phyloP scores from a whole-genome alignment of 768 basidiomycete species.

The Trametes punicea region DNA sequence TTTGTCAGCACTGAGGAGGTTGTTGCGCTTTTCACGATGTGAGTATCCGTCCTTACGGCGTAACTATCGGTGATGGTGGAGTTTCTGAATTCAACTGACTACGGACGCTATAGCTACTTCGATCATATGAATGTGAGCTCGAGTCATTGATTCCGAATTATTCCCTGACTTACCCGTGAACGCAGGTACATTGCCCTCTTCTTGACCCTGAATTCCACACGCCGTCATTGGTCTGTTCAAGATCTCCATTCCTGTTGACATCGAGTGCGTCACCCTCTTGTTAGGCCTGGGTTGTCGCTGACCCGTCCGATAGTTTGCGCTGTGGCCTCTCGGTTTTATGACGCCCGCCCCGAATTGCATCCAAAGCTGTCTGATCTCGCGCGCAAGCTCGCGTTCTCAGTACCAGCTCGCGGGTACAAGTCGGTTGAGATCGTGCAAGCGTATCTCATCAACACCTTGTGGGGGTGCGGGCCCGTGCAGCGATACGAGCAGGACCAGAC shows the following conservation, averaged over 20 bases:
- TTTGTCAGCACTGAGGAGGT: slow-evolving; percentile 90
- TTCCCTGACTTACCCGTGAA: slow-evolving; percentile 13
- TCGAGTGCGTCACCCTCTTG: slow-evolving; percentile 57
- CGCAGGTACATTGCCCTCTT: slow-evolving; percentile 73
- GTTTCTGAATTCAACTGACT: slow-evolving; percentile 2
- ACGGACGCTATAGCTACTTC: slow-evolving; percentile 53
- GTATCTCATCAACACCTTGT: slow-evolving; percentile 82
- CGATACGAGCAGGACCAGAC: slow-evolving; percentile 96
- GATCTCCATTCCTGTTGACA: slow-evolving; percentile 93
- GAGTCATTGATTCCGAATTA: slow-evolving; percentile 1
- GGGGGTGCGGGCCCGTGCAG: slow-evolving; percentile 94
- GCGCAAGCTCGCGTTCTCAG: slow-evolving; percentile 83
- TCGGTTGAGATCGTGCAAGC: slow-evolving; percentile 95
- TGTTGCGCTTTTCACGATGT: slow-evolving; percentile 89
- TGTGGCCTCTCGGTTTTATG: slow-evolving; percentile 90
- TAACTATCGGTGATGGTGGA: neutral
- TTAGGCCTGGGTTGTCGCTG: neutral
- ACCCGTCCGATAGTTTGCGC: slow-evolving; percentile 68
- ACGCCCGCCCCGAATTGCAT: slow-evolving; percentile 77
- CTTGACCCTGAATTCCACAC: slow-evolving; percentile 91
- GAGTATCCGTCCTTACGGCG: slow-evolving; percentile 30
- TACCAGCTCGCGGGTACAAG: slow-evolving; percentile 85
- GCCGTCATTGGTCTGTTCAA: slow-evolving; percentile 87
- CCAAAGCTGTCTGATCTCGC: slow-evolving; percentile 74
- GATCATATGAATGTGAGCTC: slow-evolving; percentile 66